A percentile compares a stretch with the other conserved stretches of the same genome.
phyloP scores from a whole-genome alignment of 805 yeast species.

The Zygotorulaspora sp. region DNA sequence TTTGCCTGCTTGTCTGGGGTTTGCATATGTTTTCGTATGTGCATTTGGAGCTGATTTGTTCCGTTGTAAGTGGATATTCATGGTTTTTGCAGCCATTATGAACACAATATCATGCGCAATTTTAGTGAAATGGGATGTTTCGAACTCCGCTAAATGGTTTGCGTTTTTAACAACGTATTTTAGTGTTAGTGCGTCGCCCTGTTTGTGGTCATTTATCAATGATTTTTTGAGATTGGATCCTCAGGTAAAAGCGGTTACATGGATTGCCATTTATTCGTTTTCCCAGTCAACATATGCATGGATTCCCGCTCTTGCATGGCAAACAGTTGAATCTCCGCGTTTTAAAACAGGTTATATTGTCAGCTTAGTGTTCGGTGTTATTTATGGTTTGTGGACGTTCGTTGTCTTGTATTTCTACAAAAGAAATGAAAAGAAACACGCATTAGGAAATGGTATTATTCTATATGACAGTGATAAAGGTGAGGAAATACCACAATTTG shows the following conservation, averaged over 20 bases:
- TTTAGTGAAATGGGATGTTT: slow-evolving; percentile 56
- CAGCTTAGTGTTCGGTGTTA: slow-evolving; percentile 44
- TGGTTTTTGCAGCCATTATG: slow-evolving; percentile 48
- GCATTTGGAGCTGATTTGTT: slow-evolving; percentile 49
- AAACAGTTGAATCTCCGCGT: slow-evolving; percentile 55
- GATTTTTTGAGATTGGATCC: slow-evolving; percentile 57
- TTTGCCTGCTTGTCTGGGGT: slow-evolving; percentile 56
- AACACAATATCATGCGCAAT: slow-evolving; percentile 51
- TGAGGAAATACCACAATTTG: slow-evolving; percentile 30
- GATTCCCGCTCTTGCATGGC: slow-evolving; percentile 50
- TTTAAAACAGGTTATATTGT: slow-evolving; percentile 51
- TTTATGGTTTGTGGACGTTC: slow-evolving; percentile 46
- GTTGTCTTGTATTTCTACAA: slow-evolving; percentile 52
- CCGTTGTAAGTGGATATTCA: slow-evolving; percentile 50
- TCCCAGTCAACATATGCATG: slow-evolving; percentile 61
- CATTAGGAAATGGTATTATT: slow-evolving; percentile 46
- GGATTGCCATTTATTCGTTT: slow-evolving; percentile 52
- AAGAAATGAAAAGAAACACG: slow-evolving; percentile 45
- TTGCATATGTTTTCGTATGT: slow-evolving; percentile 44
- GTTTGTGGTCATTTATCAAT: slow-evolving; percentile 52
- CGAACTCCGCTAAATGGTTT: slow-evolving; percentile 58
- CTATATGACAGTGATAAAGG: slow-evolving; percentile 41
- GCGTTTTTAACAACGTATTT: slow-evolving; percentile 57
- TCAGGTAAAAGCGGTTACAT: slow-evolving; percentile 50
- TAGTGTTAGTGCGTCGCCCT: slow-evolving; percentile 62